Evolutionary conservation across 257 asterid genomes (phyloP), one percentile per base, ranked within the genome.

Genomic region (Rehmannia glutinosa): DNA sequence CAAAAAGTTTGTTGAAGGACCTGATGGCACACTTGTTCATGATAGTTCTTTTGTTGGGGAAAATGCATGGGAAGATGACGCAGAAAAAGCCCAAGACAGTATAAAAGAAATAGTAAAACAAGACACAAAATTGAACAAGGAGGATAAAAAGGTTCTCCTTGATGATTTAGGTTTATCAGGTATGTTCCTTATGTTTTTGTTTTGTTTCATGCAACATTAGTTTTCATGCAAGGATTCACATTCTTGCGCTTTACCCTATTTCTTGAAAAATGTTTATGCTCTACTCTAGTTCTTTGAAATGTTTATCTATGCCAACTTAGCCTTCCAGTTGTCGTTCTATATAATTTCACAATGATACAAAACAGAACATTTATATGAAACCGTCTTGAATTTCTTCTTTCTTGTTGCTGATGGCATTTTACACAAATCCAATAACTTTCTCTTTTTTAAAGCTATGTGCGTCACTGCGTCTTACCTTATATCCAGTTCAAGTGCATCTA

Each of bases 31-130:
- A 51, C 88, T 91, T 73, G 69, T 94, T 50, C 97, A 85, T 64
- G 99, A 94, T 75, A 79, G 86, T 80, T 85, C 96, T 49, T 94
- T 85, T 80, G 81, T 78, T 69, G 99, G 97, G 80, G 97, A 94
- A 75, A 84, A 81, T 85, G 97, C 97, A 57, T 94, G 97, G 97
- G 92, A 85, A 46, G 97, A 86, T 78, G 93, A 84, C 61, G 49
- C 81, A 39, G 90, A 78, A 45, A 83, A 72, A 67, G 78, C 87
- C 60, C 82, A 73, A 73, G 76, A 75, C 19, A 78, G 67, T 49
- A 64, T 86, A 64, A 75, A 78, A 64, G 83, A 82, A 71, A 76
- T 88, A 73, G 82, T 84, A 74, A 88, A 86, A 35, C 78, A 61
- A 5, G 89, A 88, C 72, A 61, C 53, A 52, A 71, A 52, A 58